phyloP scores from a whole-genome alignment of 2,329 filamentous ascomycete species.

The Nemania diffusa region DNA sequence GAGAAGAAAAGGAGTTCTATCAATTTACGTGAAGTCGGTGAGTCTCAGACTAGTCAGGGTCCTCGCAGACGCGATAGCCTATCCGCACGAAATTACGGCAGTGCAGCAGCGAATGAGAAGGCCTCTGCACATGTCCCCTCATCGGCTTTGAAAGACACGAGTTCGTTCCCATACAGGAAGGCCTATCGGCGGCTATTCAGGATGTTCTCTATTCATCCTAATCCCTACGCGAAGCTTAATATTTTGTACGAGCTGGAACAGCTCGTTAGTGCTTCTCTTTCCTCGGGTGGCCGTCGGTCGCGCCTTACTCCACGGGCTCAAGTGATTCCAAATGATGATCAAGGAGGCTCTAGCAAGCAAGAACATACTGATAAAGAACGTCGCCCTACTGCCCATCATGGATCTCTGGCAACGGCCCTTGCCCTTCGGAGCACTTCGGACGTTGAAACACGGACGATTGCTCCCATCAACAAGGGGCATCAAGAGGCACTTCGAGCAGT shows the following conservation, averaged over 20 bases:
- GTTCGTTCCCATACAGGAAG: conserved; percentile 80
- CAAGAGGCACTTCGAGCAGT: conserved; percentile 70
- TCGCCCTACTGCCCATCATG: conserved; percentile 66
- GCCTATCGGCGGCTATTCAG: conserved; percentile 83
- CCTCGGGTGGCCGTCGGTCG: conserved; percentile 60
- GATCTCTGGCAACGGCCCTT: conserved; percentile 50
- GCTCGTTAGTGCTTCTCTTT: conserved; percentile 80
- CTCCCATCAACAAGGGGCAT: conserved; percentile 62
- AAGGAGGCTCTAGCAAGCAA: conserved; percentile 53
- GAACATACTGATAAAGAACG: conserved; percentile 77
- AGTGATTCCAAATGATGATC: conserved; percentile 51
- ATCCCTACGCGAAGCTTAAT: conserved; percentile 86
- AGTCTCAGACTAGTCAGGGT: conserved; percentile 50
- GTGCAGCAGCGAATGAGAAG: conserved; percentile 55
- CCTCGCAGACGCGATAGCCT: conserved; percentile 54
- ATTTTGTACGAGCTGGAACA: conserved; percentile 85
- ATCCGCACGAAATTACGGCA: conserved; percentile 56
- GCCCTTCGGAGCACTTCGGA: conserved; percentile 54
- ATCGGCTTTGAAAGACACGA: conserved; percentile 47
- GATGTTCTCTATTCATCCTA: conserved; percentile 89
- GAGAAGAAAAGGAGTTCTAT: conserved; percentile 77
- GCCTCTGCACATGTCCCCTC: conserved; percentile 47
- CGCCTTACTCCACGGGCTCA: conserved; percentile 53
- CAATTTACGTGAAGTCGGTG: conserved; percentile 66
- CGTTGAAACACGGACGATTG: conserved; percentile 60